phyloP scores from a whole-genome alignment of 495 filamentous ascomycete genomes.

The Cercophora scortea region DNA sequence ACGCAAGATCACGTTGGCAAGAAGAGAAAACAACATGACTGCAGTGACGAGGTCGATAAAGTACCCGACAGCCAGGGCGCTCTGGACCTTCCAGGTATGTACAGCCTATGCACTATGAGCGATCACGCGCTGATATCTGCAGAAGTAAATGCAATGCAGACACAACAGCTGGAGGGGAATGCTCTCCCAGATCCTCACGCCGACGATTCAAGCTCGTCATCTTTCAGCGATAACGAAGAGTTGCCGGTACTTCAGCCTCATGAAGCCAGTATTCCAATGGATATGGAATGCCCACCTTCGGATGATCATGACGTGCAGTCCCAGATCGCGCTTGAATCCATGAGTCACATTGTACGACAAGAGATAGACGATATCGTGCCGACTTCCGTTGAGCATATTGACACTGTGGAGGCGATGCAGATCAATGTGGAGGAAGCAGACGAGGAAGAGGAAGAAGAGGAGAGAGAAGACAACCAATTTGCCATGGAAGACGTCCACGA shows the following conservation, averaged over 20 bases:
- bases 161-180: too few species aligned
- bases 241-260: too few species aligned
- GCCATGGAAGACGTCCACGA: neutral
- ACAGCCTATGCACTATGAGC: neutral
- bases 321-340: constrained; percentile 19
- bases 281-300: constrained; percentile 2
- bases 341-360: constrained; percentile 7
- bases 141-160: too few species aligned
- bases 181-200: neutral
- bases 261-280: constrained; percentile 2
- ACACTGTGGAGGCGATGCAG: neutral
- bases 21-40: constrained; percentile 12
- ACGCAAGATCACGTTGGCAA: constrained; percentile 4
- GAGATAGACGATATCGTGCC: constrained; percentile 1
- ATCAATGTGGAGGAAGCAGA: neutral
- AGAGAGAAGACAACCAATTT: too few species aligned
- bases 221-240: neutral
- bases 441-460: neutral
- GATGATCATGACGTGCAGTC: constrained; percentile 20
- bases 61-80: constrained; percentile 1
- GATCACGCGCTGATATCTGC: neutral
- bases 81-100: neutral
- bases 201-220: neutral
- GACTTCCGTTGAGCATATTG: too few species aligned
- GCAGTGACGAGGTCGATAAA: constrained; percentile 2